Conservation (phyloP, 2,329 filamentous ascomycete genomes). For the Amylocarpus encephaloides region DNA sequence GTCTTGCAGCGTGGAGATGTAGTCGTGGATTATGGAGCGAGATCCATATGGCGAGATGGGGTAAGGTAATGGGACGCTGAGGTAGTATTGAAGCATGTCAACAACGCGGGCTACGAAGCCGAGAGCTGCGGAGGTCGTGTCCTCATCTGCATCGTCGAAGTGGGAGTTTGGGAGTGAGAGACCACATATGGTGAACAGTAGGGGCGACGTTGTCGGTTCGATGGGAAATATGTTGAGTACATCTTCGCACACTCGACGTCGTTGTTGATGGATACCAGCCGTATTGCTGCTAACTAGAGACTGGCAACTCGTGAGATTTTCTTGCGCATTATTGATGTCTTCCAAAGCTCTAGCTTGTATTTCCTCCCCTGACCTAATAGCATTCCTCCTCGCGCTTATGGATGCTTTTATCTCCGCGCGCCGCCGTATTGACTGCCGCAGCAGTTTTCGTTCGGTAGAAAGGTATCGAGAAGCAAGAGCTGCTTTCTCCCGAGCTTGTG, state of each 20-base stretch:
- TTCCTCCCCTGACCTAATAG: constrained; percentile 59
- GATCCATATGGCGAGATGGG: constrained; percentile 68
- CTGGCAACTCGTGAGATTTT: constrained; percentile 52
- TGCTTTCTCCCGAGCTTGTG: constrained; percentile 44
- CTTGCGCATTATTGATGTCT: constrained; percentile 55
- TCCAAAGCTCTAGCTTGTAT: constrained; percentile 51
- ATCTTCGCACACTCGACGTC: constrained; percentile 81
- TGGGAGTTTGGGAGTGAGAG: constrained; percentile 74
- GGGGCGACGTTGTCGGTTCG: constrained; percentile 54
- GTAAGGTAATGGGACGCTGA: constrained; percentile 74
- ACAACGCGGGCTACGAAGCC: constrained; percentile 74
- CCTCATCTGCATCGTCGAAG: constrained; percentile 64
- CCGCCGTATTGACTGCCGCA: constrained; percentile 55
- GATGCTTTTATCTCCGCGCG: constrained; percentile 63
- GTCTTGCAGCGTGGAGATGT: constrained; percentile 16
- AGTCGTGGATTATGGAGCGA: constrained; percentile 45
- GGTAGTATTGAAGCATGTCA: constrained; percentile 72
- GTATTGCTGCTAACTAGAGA: constrained; percentile 49
- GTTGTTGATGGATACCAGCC: constrained; percentile 73
- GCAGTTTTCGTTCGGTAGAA: constrained; percentile 55
- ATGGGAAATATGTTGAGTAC: constrained; percentile 76
- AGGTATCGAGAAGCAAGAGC: constrained; percentile 49
- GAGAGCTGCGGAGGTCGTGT: constrained; percentile 71
- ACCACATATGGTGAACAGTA: constrained; percentile 78
- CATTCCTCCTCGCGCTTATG: constrained; percentile 56